Evolutionary conservation across 148 eudicot genomes (phyloP).

Genomic region (Amaranthus palmeri): DNA sequence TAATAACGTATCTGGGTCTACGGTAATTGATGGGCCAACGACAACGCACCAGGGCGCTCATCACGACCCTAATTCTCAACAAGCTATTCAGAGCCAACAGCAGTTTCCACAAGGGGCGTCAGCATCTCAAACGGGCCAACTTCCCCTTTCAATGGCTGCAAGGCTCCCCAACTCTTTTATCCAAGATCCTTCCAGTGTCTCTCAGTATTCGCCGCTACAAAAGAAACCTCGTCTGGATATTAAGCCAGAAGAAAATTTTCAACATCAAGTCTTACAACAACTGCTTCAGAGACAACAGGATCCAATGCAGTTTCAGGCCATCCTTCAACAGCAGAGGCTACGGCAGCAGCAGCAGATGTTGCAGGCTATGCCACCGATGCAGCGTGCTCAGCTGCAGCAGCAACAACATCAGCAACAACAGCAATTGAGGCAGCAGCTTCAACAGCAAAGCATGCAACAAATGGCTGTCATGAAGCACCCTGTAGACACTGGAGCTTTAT

Average conservation of each 20-base stretch:
- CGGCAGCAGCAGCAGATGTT: constrained; percentile 64
- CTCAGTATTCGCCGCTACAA: constrained; percentile 41
- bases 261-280: constrained; percentile 71
- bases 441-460: constrained; percentile 68
- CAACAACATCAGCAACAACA: constrained; percentile 57
- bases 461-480: constrained; percentile 58
- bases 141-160: constrained; percentile 42
- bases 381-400: constrained; percentile 36
- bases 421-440: constrained; percentile 60
- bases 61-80: constrained; percentile 58
- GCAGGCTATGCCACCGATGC: constrained; percentile 25
- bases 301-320: constrained; percentile 67
- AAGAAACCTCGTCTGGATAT: constrained; percentile 83
- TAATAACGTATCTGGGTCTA: constrained; percentile 81
- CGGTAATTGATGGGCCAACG: constrained; percentile 70
- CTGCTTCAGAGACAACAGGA: constrained; percentile 76
- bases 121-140: constrained; percentile 51
- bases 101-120: constrained; percentile 53
- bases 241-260: constrained; percentile 75
- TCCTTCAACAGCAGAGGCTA: constrained; percentile 75
- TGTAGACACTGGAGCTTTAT: constrained; percentile 68
- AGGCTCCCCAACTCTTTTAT: constrained; percentile 47
- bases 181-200: constrained; percentile 54
- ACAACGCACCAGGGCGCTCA: constrained; percentile 53
- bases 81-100: constrained; percentile 43